Evolutionary conservation across 352 stramenopile genomes (phyloP).

Genomic region (Elongisporangium senticosum): DNA sequence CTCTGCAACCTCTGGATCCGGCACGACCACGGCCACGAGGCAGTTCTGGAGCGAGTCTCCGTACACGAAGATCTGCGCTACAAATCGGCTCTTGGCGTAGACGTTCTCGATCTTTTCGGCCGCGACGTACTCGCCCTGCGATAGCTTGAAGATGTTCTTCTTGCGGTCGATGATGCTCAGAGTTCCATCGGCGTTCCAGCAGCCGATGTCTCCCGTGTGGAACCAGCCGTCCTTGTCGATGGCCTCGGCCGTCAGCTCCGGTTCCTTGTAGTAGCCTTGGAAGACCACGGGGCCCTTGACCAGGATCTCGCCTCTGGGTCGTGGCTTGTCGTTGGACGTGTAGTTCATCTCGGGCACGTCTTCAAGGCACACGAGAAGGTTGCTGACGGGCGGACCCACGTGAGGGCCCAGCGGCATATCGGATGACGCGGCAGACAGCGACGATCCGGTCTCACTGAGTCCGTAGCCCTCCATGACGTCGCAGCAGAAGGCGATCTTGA

Average conservation of each 20-base stretch:
- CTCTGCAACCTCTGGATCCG: constrained; percentile 58
- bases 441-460: constrained; percentile 91
- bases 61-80: constrained; percentile 95
- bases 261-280: constrained; percentile 94
- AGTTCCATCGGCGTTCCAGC: constrained; percentile 92
- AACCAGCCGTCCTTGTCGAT: constrained; percentile 95
- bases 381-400: constrained; percentile 87
- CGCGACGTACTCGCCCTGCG: constrained; percentile 95
- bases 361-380: constrained; percentile 89
- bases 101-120: constrained; percentile 96
- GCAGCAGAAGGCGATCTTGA: constrained; percentile 92
- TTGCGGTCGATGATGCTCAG: constrained; percentile 89
- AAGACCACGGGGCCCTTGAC: constrained; percentile 80
- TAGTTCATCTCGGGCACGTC: constrained; percentile 98
- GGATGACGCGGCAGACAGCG: constrained; percentile 57
- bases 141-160: constrained; percentile 95
- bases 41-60: constrained; percentile 93
- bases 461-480: constrained; percentile 94
- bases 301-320: constrained; percentile 58
- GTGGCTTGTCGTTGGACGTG: constrained; percentile 71
- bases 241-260: constrained; percentile 87
- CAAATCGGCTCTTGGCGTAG: constrained; percentile 90
- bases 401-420: constrained; percentile 78
- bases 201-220: constrained; percentile 95
- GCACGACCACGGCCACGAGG: constrained; percentile 93